These are phyloP conservation scores for Solanum piurae DNA, from an alignment of 257 asterid species.

Conservation along the genomic window DNA sequence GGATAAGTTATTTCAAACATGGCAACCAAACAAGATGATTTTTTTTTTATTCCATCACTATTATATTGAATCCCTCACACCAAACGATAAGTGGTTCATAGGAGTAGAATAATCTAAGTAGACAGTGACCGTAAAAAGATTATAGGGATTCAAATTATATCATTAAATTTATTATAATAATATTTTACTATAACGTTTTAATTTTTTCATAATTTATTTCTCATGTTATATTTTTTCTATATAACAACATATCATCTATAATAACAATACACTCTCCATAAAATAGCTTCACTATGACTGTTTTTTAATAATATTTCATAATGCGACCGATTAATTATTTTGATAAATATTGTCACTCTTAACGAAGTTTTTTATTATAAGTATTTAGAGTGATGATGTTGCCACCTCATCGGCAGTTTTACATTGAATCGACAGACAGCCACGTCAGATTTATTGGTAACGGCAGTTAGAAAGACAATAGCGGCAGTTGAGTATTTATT, in stretches of 20 bases:
- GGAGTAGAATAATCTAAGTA: background rate
- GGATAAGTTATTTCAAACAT: no score
- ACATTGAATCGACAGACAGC: background rate
- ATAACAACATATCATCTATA: background rate
- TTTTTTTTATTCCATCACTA: no score
- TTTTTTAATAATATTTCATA: no score
- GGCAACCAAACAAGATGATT: no score
- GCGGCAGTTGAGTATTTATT: conserved; percentile 7
- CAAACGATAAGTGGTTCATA: background rate
- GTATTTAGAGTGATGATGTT: background rate
- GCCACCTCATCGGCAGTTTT: background rate
- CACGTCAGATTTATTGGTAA: background rate
- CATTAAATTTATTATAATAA: background rate
- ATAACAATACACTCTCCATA: no score
- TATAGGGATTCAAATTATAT: background rate
- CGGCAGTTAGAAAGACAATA: conserved; percentile 3
- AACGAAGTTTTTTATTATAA: background rate
- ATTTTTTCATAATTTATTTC: no score
- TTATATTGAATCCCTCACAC: no score
- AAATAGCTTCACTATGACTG: background rate
- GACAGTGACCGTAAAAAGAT: background rate
- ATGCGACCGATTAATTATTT: background rate
- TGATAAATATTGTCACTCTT: no score
- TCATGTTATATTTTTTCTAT: no score
- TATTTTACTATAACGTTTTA: no score